A percentile compares a stretch with the other conserved stretches of the same genome.
Evolutionary conservation across 345 rosid species (phyloP).

Genomic region (Eucalyptus virginea): DNA sequence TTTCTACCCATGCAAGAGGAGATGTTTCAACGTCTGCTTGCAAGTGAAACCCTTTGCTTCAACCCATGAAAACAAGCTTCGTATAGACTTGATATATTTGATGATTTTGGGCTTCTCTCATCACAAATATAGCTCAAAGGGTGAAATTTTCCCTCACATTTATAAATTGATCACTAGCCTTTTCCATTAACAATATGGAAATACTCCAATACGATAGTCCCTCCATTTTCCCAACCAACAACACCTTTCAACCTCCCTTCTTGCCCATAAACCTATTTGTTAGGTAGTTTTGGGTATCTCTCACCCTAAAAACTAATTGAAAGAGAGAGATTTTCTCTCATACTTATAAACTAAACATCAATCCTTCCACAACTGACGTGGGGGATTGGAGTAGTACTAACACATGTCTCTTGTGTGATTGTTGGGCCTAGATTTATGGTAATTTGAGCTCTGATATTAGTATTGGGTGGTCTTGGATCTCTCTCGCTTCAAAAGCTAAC

Average conservation of each 20-base stretch:
- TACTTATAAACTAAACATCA: fast-evolving
- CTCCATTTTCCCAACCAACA: too few relatives aligned
- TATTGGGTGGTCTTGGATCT: too few relatives aligned
- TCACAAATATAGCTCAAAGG: too few relatives aligned
- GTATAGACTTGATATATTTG: neutral
- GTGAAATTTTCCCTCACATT: too few relatives aligned
- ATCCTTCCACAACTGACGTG: fast-evolving
- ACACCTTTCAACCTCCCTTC: too few relatives aligned
- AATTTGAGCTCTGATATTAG: fast-evolving
- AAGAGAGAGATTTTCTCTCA: neutral
- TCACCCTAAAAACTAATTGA: neutral
- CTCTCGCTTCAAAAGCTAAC: too few relatives aligned
- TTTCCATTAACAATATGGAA: too few relatives aligned
- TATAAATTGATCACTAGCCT: too few relatives aligned
- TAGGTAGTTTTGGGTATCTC: too few relatives aligned
- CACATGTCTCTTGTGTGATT: neutral
- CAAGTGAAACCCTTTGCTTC: neutral
- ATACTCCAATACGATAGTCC: too few relatives aligned
- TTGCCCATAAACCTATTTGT: too few relatives aligned
- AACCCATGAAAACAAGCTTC: conserved; percentile 4
- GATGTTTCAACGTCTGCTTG: neutral
- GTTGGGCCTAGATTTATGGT: neutral
- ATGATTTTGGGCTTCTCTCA: too few relatives aligned
- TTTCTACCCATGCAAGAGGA: neutral
- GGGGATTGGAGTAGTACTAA: neutral